Evolutionary conservation across 2,329 filamentous ascomycete genomes (phyloP).

Genomic region (Juglanconis oblonga): DNA sequence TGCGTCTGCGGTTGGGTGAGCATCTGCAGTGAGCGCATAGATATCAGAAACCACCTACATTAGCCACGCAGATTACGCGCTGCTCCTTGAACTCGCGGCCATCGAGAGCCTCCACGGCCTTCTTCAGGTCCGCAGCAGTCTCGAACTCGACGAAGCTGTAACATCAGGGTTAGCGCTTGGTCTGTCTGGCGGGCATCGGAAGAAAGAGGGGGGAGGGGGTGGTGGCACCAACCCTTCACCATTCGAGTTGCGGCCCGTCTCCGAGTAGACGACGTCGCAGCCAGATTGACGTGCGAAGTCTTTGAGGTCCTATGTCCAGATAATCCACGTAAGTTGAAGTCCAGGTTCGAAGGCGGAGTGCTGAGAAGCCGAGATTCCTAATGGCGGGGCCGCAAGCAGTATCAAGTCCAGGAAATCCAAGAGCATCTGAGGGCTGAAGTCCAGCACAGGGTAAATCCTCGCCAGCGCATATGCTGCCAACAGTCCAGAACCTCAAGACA

Average conservation of each 20-base stretch:
- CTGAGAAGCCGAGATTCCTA: slow-evolving; percentile 14
- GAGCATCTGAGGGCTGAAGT: slow-evolving; percentile 9
- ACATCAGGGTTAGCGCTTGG: slow-evolving; percentile 14
- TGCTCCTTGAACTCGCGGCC: slow-evolving; percentile 89
- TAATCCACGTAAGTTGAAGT: slow-evolving; percentile 76
- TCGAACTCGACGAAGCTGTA: slow-evolving; percentile 95
- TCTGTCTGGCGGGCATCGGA: background rate
- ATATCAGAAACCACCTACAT: slow-evolving; percentile 57
- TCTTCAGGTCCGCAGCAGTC: slow-evolving; percentile 82
- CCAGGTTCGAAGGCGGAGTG: slow-evolving; percentile 36
- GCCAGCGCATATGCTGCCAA: slow-evolving; percentile 7
- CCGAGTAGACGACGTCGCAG: slow-evolving; percentile 96
- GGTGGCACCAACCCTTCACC: slow-evolving; percentile 78
- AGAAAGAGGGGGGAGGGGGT: too few relatives aligned
- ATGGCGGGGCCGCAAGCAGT: slow-evolving; percentile 14
- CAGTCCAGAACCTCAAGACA: slow-evolving; percentile 16
- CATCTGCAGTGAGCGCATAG: slow-evolving; percentile 16
- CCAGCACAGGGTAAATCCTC: slow-evolving; percentile 7
- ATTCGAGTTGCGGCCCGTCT: slow-evolving; percentile 88
- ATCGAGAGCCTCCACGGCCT: slow-evolving; percentile 93
- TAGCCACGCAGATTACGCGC: slow-evolving; percentile 79
- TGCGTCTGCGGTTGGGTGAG: slow-evolving; percentile 57
- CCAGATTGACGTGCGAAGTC: slow-evolving; percentile 97
- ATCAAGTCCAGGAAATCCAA: slow-evolving; percentile 17
- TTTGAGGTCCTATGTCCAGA: slow-evolving; percentile 91